Base-by-base conservation (phyloP, 2,329 filamentous ascomycete genomes). In the Colletotrichum sp. region DNA sequence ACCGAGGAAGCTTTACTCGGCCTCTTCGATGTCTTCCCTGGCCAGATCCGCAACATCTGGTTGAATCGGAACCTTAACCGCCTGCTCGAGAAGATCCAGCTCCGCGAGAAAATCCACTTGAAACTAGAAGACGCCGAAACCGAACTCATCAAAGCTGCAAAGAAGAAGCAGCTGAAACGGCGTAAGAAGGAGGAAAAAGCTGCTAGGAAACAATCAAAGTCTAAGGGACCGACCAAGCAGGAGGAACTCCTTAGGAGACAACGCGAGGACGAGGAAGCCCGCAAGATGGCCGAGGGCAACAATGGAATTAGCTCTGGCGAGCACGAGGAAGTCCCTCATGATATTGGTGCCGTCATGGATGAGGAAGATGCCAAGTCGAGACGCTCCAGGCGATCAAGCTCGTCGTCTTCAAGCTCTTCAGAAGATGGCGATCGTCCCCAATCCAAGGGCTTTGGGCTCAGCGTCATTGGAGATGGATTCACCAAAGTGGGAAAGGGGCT, bases 21-120 rank as follows among this genome's bases (percentile, higher is more conserved):
- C 1, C 87, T 99, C 0, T 99, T 97, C 79, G 97, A 99, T 81
- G 96, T 98, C 2, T 98, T 98, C 78, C 97, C 97, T 0, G 97
- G 97, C 24, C 97, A 97, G 34, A 93, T 99, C 80, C 91, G 95
- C 73, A 98, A 98, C 78, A 94, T 99, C 61, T 99, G 96, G 96
- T 92, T 99, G 78, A 99, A 98, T 73, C 91, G 96, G 75, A 94
- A 99, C 80, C 93, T 95, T 77, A 94, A 96, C 57, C 89, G 93
- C 11, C 89, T 99, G 13, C 89, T 94, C 61, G 93, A 96, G 75
- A 98, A 98, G 81, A 93, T 98, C 59, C 90, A 94, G 63, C 86
- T 91, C 76, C 90, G 97, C 58, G 91, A 95, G 74, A 85, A 89
- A 11, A 86, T 98, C 16, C 95, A 96, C 61, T 82, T 88, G 55